Percentiles rank a stretch among this genome's conserved stretches.
Evolutionary conservation across 2,329 filamentous ascomycete genomes (phyloP).

Genomic region (Calonectria hongkongensis): DNA sequence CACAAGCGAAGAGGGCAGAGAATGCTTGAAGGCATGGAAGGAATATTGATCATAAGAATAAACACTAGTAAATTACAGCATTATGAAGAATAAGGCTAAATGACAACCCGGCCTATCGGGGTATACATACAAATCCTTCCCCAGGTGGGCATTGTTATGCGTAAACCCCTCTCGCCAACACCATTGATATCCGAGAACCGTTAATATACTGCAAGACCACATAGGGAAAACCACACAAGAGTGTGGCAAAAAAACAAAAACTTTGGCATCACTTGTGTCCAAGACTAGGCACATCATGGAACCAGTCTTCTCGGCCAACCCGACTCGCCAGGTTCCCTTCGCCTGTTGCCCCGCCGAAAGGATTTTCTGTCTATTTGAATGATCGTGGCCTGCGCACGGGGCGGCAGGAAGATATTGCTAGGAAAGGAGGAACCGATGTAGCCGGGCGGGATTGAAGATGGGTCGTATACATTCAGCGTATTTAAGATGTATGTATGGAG

Average conservation of each 20-base stretch:
- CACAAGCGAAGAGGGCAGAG: not conserved
- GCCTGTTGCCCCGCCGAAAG: conserved; percentile 37
- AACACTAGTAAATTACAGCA: conserved; percentile 68
- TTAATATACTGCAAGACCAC: conserved; percentile 44
- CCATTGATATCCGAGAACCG: conserved; percentile 40
- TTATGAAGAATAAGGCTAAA: conserved; percentile 65
- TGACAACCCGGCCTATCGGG: conserved; percentile 55
- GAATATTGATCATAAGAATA: conserved; percentile 48
- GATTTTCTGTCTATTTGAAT: conserved; percentile 36
- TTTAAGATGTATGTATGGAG: conserved; percentile 43
- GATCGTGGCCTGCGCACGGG: conserved; percentile 10
- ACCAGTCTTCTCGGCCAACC: conserved; percentile 45
- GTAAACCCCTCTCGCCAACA: conserved; percentile 40
- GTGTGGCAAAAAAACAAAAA: conserved; percentile 33
- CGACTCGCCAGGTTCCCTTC: conserved; percentile 26
- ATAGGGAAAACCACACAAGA: conserved; percentile 44
- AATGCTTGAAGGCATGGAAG: not conserved
- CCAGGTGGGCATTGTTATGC: conserved; percentile 34
- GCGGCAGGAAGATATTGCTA: conserved; percentile 40
- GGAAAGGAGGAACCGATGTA: conserved; percentile 46
- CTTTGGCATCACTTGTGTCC: conserved; percentile 36
- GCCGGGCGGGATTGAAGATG: conserved; percentile 50
- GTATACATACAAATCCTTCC: conserved; percentile 51
- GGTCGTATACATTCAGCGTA: conserved; percentile 57
- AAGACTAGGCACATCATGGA: conserved; percentile 41